Evolutionary conservation across 2,329 filamentous ascomycete genomes (phyloP), one percentile per base, ranked within the genome.

Genomic region (Chaetomium sp.): DNA sequence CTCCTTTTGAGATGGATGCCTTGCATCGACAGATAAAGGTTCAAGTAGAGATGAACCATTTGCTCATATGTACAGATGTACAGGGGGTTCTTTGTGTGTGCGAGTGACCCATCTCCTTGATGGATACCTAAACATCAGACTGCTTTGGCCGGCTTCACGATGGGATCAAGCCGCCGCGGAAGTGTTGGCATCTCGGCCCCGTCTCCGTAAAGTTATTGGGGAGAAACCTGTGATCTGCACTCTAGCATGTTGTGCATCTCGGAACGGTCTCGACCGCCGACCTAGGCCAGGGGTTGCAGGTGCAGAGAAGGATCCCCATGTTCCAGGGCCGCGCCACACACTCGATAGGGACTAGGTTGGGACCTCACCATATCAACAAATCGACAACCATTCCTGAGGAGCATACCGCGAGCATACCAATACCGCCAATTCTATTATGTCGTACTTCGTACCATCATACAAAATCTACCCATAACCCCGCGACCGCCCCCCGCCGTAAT

Each of bases 401-500:
- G n/a, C n/a, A n/a, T n/a, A n/a, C n/a, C n/a, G n/a, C n/a, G 23
- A 45, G 6, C 35, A 57, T n/a, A 38, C 31, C 54, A 27, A 25
- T 42, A 35, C 29, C 29, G 13, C 12, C 16, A n/a, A 45, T 25
- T 59, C 29, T 61, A 47, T 63, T 56, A 29, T 16, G 25, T n/a
- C 25, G 23, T 29, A 29, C 12, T 16, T n/a, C 25, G 23, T 29
- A 29, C 12, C 38, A 42, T 42, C 38, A 42, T 53, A 27, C 25
- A 53, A 35, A 21, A 5, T 25, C 54, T 58, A 65, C 54, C 63
- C 62, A 60, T 53, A 57, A 2, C 19, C 55, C 47, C 61, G 45
- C 13, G 55, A n/a, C 56, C 55, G 53, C 8, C 67, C 65, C 9
- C 70, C 69, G 1, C 65, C 50, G 57, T 66, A 64, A 51, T 70